Percentiles rank a stretch among this genome's conserved stretches.
phyloP scores from a whole-genome alignment of 2,329 filamentous ascomycete genomes.

The Diplodia mutila region DNA sequence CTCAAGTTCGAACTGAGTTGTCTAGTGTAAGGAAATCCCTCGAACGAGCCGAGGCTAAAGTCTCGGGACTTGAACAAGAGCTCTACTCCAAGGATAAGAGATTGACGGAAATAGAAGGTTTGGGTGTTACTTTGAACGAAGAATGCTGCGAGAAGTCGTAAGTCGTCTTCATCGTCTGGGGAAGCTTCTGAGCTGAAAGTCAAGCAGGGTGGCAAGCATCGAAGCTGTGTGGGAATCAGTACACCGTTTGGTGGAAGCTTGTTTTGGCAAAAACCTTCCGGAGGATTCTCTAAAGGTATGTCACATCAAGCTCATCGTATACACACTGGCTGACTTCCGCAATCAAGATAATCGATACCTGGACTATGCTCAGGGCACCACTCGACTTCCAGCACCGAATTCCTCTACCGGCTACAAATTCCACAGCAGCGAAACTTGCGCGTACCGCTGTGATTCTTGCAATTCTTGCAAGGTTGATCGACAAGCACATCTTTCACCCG shows the following conservation, averaged over 20 bases:
- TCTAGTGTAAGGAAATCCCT: neutral
- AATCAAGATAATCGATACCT: neutral
- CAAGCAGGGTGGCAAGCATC: neutral
- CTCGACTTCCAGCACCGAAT: slow-evolving; percentile 29
- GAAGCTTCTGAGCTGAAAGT: neutral
- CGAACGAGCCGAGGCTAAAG: neutral
- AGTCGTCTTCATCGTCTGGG: neutral
- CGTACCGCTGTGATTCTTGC: slow-evolving; percentile 37
- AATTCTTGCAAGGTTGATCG: slow-evolving; percentile 35
- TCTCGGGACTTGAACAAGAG: neutral
- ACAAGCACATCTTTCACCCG: slow-evolving; percentile 40
- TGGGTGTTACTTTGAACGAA: neutral
- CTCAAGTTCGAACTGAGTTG: neutral
- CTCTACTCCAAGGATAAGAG: neutral
- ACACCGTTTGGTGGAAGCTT: neutral
- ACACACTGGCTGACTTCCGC: neutral
- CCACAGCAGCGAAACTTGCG: slow-evolving; percentile 39
- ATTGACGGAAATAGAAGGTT: neutral
- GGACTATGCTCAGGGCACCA: neutral
- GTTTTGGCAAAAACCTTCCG: neutral
- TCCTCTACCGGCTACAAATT: slow-evolving; percentile 39
- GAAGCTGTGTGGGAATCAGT: neutral
- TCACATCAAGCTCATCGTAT: neutral
- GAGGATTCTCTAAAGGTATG: neutral
- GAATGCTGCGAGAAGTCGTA: neutral